These are phyloP conservation scores for Coemansia reversa DNA, from an alignment of 192 early-diverging fungal genomes.

Conservation along the genomic window DNA sequence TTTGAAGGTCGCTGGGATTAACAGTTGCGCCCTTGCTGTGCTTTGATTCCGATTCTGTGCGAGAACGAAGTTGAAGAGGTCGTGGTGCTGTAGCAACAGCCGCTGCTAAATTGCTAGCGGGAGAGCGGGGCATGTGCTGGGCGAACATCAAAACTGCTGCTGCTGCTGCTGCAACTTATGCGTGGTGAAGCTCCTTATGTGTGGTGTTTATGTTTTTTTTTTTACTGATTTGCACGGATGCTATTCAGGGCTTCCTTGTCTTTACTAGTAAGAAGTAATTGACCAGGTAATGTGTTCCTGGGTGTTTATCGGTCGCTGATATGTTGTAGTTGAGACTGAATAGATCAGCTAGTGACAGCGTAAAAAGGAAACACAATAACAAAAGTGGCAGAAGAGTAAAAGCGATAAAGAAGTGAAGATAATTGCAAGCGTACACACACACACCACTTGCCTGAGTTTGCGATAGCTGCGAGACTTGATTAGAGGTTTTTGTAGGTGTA, in stretches of 20 bases:
- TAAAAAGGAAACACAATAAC: too few relatives aligned
- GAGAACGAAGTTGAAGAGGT: slow-evolving; percentile 3
- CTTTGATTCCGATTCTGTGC: slow-evolving; percentile 3
- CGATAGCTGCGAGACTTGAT: background rate
- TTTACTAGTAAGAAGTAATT: too few relatives aligned
- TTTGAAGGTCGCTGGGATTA: background rate
- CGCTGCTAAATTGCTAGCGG: slow-evolving; percentile 8
- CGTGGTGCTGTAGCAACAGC: slow-evolving; percentile 7
- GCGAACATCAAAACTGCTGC: slow-evolving; percentile 11
- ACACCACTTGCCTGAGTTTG: background rate
- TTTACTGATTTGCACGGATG: background rate
- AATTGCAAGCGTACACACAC: background rate
- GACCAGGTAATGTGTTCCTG: too few relatives aligned
- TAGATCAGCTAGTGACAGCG: background rate
- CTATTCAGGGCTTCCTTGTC: background rate
- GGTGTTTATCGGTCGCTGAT: background rate
- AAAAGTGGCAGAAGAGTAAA: background rate
- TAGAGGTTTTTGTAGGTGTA: background rate
- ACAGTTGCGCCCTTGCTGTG: background rate
- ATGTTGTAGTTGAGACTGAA: background rate
- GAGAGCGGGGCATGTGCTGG: background rate
- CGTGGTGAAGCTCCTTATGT: background rate
- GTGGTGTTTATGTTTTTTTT: background rate
- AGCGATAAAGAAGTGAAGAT: slow-evolving; percentile 3
- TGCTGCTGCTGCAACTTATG: slow-evolving; percentile 7